These are phyloP conservation scores for Fusarium torulosum DNA, from an alignment of 2,329 filamentous ascomycete genomes.

Conservation along the genomic window DNA sequence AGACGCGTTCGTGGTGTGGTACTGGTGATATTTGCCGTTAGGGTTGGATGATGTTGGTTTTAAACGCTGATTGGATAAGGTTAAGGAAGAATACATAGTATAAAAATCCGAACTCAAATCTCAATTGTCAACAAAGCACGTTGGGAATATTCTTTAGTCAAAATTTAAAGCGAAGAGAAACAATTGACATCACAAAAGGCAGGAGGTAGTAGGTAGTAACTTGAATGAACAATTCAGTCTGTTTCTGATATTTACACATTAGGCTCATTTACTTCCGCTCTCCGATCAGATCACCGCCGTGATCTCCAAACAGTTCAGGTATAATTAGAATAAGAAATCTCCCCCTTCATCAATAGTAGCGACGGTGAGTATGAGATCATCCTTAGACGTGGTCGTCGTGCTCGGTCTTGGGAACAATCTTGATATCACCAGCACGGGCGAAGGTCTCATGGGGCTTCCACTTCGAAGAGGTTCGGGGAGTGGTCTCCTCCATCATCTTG, in stretches of 20 bases:
- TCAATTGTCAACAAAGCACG: background rate
- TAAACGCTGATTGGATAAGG: background rate
- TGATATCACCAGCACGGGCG: constrained; percentile 57
- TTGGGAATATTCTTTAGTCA: background rate
- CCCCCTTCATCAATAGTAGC: constrained; percentile 13
- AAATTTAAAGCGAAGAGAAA: rapidly evolving
- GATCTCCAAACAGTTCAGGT: constrained; percentile 19
- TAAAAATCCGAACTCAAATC: background rate
- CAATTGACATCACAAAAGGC: background rate
- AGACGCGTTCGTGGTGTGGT: no score
- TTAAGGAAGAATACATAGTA: background rate
- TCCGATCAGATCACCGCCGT: background rate
- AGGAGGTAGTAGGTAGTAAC: background rate
- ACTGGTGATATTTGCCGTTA: no score
- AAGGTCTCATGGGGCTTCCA: constrained; percentile 82
- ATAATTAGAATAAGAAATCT: constrained; percentile 25
- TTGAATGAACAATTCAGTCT: constrained; percentile 34
- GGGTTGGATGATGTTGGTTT: no score
- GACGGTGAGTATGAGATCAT: constrained; percentile 2
- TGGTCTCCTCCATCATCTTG: constrained; percentile 90
- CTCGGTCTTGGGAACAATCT: constrained; percentile 48
- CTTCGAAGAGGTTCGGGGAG: constrained; percentile 78
- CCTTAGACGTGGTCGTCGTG: constrained; percentile 50
- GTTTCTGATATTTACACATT: constrained; percentile 43
- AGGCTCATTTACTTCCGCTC: constrained; percentile 37